phyloP scores from a whole-genome alignment of 495 filamentous ascomycete species.

The Bacidia gigantensis region DNA sequence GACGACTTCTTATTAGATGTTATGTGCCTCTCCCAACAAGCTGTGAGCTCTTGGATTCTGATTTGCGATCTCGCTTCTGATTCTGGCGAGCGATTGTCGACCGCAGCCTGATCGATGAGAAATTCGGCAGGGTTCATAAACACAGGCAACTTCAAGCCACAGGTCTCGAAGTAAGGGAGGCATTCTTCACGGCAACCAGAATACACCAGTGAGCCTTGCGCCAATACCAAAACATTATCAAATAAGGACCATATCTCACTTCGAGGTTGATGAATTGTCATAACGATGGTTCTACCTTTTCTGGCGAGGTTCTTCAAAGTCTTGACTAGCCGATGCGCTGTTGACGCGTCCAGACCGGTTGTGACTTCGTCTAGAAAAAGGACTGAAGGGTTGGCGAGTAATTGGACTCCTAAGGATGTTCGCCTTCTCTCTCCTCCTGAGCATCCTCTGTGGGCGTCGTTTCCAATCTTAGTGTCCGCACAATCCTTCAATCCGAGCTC shows the following conservation, averaged over 20 bases:
- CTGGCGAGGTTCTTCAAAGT: slow-evolving; percentile 51
- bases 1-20: slow-evolving; percentile 17
- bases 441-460: slow-evolving; percentile 53
- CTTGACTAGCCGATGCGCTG: slow-evolving; percentile 56
- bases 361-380: slow-evolving; percentile 67
- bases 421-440: slow-evolving; percentile 65
- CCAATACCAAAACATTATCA: slow-evolving; percentile 51
- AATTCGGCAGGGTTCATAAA: slow-evolving; percentile 67
- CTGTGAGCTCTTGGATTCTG: slow-evolving; percentile 40
- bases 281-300: slow-evolving; percentile 56
- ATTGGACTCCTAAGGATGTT: slow-evolving; percentile 59
- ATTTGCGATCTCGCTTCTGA: slow-evolving; percentile 41
- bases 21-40: slow-evolving; percentile 33
- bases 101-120: slow-evolving; percentile 54
- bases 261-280: slow-evolving; percentile 59
- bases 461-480: slow-evolving; percentile 56
- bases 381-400: slow-evolving; percentile 60
- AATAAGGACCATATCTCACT: slow-evolving; percentile 67
- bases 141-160: slow-evolving; percentile 42
- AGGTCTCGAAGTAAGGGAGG: slow-evolving; percentile 42
- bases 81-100: slow-evolving; percentile 51
- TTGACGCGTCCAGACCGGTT: slow-evolving; percentile 60
- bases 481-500: slow-evolving; percentile 64
- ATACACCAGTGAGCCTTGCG: slow-evolving; percentile 50
- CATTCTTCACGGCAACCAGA: slow-evolving; percentile 40